Percentiles rank a stretch among this genome's conserved stretches.
These are phyloP conservation scores for Chenopodium suecicum DNA, from an alignment of 148 eudicot genomes.

Conservation along the genomic window DNA sequence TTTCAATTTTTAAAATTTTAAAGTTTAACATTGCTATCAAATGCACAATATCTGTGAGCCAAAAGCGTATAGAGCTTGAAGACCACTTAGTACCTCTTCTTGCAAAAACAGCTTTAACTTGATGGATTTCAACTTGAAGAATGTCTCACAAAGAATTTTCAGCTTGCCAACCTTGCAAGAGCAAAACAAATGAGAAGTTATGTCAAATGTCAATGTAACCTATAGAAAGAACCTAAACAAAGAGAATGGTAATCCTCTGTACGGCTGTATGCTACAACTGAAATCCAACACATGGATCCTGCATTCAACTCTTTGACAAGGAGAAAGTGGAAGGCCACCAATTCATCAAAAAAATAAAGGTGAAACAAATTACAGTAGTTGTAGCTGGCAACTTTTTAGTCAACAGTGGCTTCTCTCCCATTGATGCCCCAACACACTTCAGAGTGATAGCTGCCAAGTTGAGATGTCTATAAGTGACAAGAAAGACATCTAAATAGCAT, in stretches of 20 bases:
- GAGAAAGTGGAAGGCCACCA: background rate
- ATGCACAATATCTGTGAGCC: background rate
- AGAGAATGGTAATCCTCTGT: background rate
- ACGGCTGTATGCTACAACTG: background rate
- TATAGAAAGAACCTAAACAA: background rate
- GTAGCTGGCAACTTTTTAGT: slow-evolving; percentile 77
- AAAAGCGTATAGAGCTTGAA: background rate
- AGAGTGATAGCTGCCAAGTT: slow-evolving; percentile 58
- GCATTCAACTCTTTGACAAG: background rate
- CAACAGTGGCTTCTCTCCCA: slow-evolving; percentile 76
- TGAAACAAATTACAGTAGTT: slow-evolving; percentile 51
- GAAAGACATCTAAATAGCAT: background rate
- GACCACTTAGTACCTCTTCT: slow-evolving; percentile 61
- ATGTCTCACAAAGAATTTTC: slow-evolving; percentile 88
- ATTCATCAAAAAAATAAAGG: slow-evolving; percentile 3
- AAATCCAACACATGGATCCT: background rate
- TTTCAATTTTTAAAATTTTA: background rate
- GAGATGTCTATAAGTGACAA: slow-evolving; percentile 9
- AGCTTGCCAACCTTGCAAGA: slow-evolving; percentile 79
- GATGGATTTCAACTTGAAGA: slow-evolving; percentile 80
- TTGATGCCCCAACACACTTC: slow-evolving; percentile 90
- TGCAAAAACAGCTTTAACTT: slow-evolving; percentile 67
- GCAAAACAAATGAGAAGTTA: slow-evolving; percentile 1
- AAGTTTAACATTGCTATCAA: background rate
- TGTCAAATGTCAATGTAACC: background rate